Percentiles rank a stretch among this genome's conserved stretches.
These are phyloP conservation scores for Stramenopiles sp. DNA, from an alignment of 352 stramenopile species.

Conservation along the genomic window DNA sequence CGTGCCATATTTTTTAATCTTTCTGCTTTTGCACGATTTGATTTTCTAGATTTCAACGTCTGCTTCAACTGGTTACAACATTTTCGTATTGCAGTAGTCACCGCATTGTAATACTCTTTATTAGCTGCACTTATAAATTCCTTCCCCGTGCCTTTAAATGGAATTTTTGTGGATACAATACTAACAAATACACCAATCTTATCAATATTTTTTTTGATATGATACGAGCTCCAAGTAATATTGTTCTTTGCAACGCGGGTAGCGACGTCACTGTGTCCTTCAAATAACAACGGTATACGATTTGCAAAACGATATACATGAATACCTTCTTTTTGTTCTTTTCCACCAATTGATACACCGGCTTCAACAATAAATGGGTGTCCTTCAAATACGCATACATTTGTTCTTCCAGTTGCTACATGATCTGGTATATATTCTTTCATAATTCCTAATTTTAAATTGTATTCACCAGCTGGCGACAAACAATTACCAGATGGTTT, in stretches of 20 bases:
- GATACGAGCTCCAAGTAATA: constrained; percentile 45
- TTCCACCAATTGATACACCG: constrained; percentile 43
- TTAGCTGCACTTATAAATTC: constrained; percentile 70
- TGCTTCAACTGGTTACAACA: constrained; percentile 35
- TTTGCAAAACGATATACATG: constrained; percentile 63
- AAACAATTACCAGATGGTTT: constrained; percentile 42
- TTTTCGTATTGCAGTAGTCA: constrained; percentile 41
- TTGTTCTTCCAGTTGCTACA: constrained; percentile 15
- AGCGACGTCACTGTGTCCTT: constrained; percentile 38
- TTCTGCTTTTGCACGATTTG: too few relatives aligned
- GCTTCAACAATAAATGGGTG: constrained; percentile 68
- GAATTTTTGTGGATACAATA: constrained; percentile 65
- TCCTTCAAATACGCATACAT: constrained; percentile 44
- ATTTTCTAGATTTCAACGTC: neutral
- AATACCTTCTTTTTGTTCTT: constrained; percentile 40
- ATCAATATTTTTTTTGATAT: constrained; percentile 55
- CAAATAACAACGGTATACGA: constrained; percentile 59
- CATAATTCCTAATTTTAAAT: constrained; percentile 60
- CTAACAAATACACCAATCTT: constrained; percentile 60
- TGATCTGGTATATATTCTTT: constrained; percentile 46
- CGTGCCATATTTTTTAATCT: too few relatives aligned
- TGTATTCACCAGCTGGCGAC: constrained; percentile 57
- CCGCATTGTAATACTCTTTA: constrained; percentile 42
- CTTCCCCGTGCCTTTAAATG: constrained; percentile 69
- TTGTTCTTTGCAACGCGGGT: constrained; percentile 37